A percentile compares a stretch with the other conserved stretches of the same genome.
Evolutionary conservation across 495 filamentous ascomycete genomes (phyloP).

Genomic region (Trichoderma erinaceum): DNA sequence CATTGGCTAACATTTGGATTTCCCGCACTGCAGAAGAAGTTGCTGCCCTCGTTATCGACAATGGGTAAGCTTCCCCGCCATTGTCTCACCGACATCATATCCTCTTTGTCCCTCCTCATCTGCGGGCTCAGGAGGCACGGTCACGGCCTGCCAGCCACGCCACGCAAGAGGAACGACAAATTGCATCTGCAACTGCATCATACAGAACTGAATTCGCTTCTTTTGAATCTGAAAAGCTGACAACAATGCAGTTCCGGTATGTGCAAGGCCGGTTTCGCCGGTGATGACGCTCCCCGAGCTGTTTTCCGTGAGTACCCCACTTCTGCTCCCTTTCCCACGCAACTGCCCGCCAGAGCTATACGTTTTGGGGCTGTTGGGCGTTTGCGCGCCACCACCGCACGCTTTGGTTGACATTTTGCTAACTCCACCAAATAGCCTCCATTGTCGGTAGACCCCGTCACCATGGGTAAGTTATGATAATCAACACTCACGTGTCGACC

Average conservation of each 20-base stretch:
- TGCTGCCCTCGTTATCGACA: constrained; percentile 99
- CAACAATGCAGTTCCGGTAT: constrained; percentile 82
- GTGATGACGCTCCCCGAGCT: constrained; percentile 99
- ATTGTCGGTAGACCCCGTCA: constrained; percentile 99
- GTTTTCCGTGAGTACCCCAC: constrained; percentile 92
- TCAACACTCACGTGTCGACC: constrained; percentile 5
- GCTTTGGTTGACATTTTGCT: constrained; percentile 21
- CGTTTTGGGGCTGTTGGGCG: constrained; percentile 15
- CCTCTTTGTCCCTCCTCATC: constrained; percentile 20
- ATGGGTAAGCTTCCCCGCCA: constrained; percentile 73
- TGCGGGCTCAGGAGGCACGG: constrained; percentile 18
- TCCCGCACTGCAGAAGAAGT: constrained; percentile 77
- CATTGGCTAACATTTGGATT: constrained; percentile 47
- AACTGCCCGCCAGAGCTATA: constrained; percentile 11
- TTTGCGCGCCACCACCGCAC: constrained; percentile 20
- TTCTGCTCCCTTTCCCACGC: constrained; percentile 24
- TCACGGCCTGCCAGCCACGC: neutral
- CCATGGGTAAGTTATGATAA: constrained; percentile 75
- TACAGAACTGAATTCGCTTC: neutral
- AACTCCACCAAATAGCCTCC: constrained; percentile 58
- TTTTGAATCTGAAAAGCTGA: constrained; percentile 39
- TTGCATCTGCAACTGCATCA: constrained; percentile 14
- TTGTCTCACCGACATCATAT: constrained; percentile 31
- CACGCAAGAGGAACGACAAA: constrained; percentile 16
- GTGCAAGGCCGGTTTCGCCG: constrained; percentile 99